These are phyloP conservation scores for Rhodotorula sphaerocarpa DNA, from an alignment of 768 basidiomycete genomes.

Conservation along the genomic window DNA sequence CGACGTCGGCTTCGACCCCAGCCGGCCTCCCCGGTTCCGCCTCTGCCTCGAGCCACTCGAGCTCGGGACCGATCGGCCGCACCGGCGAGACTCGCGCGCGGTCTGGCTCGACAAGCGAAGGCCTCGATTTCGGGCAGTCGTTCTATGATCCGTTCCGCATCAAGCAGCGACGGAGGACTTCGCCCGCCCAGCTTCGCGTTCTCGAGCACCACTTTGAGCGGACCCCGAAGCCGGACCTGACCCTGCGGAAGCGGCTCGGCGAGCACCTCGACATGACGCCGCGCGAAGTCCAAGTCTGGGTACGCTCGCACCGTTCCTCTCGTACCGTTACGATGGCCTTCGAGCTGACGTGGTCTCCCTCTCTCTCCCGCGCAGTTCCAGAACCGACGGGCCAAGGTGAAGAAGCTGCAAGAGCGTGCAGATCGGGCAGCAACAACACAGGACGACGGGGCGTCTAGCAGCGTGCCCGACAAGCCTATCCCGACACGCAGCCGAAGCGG, in stretches of 20 bases:
- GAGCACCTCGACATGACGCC: slow-evolving; percentile 81
- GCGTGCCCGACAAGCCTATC: too few relatives aligned
- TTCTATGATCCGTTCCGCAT: slow-evolving; percentile 37
- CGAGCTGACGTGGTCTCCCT: not conserved
- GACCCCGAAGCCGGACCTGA: slow-evolving; percentile 79
- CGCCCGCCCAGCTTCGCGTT: slow-evolving; percentile 74
- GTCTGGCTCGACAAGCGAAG: not conserved
- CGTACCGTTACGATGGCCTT: too few relatives aligned
- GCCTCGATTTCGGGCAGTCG: slow-evolving; percentile 11
- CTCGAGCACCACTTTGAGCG: slow-evolving; percentile 77
- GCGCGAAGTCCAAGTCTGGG: slow-evolving; percentile 82
- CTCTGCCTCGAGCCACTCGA: too few relatives aligned
- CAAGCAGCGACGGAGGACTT: slow-evolving; percentile 54
- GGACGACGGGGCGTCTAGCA: too few relatives aligned
- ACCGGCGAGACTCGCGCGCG: too few relatives aligned
- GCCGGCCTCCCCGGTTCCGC: too few relatives aligned
- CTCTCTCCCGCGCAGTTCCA: slow-evolving; percentile 25
- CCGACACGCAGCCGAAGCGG: too few relatives aligned
- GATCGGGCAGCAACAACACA: slow-evolving; percentile 19
- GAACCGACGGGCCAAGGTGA: slow-evolving; percentile 38
- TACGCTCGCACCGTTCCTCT: slow-evolving; percentile 10
- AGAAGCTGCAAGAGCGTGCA: slow-evolving; percentile 29
- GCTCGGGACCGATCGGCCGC: too few relatives aligned
- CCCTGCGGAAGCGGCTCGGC: slow-evolving; percentile 68
- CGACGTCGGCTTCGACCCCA: not conserved